Evolutionary conservation across 768 basidiomycete genomes (phyloP).

Genomic region (Mycena vulgaris): DNA sequence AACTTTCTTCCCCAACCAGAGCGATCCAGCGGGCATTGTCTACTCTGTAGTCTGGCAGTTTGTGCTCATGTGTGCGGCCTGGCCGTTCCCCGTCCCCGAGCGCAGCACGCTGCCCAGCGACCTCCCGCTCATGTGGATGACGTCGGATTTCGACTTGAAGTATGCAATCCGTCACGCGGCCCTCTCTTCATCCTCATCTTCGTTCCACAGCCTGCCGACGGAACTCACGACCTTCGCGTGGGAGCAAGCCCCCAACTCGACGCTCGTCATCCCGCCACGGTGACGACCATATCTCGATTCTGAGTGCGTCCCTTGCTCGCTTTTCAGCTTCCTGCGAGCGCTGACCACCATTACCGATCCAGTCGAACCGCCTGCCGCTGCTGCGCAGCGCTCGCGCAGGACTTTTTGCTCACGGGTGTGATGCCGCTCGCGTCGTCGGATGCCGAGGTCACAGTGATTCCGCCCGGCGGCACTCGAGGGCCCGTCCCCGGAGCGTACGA

Average conservation of each 20-base stretch:
- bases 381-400: not conserved
- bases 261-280: slow-evolving; percentile 31
- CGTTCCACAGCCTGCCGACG: not conserved
- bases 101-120: too few relatives aligned
- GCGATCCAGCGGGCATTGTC: too few relatives aligned
- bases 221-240: slow-evolving; percentile 20
- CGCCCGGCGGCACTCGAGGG: slow-evolving; percentile 15
- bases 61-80: too few relatives aligned
- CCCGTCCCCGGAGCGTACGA: slow-evolving; percentile 26
- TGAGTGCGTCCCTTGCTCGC: slow-evolving; percentile 21
- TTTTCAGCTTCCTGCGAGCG: too few relatives aligned
- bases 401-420: slow-evolving; percentile 28
- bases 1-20: too few relatives aligned
- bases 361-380: slow-evolving; percentile 5
- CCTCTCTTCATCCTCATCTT: too few relatives aligned
- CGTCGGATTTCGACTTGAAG: too few relatives aligned
- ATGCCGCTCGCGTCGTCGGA: slow-evolving; percentile 11
- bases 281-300: slow-evolving; percentile 37
- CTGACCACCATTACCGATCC: too few relatives aligned
- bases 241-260: slow-evolving; percentile 26
- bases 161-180: too few relatives aligned
- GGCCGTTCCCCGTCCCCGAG: too few relatives aligned
- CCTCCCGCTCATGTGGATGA: too few relatives aligned
- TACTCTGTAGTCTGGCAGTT: too few relatives aligned
- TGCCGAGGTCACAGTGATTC: slow-evolving; percentile 15